Base-by-base conservation (phyloP, 2,329 filamentous ascomycete species). In the Clonostachys solani region DNA sequence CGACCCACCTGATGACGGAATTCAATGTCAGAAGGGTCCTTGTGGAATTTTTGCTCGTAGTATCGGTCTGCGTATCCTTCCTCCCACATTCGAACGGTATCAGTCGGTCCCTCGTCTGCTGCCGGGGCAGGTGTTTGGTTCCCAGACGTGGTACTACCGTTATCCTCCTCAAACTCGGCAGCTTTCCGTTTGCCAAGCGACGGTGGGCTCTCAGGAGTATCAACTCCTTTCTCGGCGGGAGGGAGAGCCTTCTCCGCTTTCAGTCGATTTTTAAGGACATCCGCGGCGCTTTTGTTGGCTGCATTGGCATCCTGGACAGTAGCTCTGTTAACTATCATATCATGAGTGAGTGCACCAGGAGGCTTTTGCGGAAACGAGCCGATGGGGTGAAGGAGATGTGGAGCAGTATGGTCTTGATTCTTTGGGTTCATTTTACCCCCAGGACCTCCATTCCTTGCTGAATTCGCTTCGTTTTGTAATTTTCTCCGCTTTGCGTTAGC, bases 21-120 rank as follows among this genome's bases (percentile, higher is more conserved):
- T 45, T 84, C 87, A 43, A 87, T 75, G 63, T 99, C 88, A 46
- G 86, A 80, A 3, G 89, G 84, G 49, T 88, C 84, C 42, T 89
- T 89, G 44, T 89, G 78, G 60, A 99, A 99, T 64, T 99, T 99
- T 64, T 96, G 90, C 63, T 96, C 87, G 62, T 99, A 99, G 66
- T 99, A 99, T 42, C 94, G 82, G 67, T 96, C 92, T 44, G 87
- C 85, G 63, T 99, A 99, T 8, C 94, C 94, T 45, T 92, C 85
- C 61, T 99, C 94, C 94, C 94, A 99, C 12, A 99, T 74, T 49
- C 86, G 83, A 45, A 99, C 88, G 16, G 85, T 89, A 61, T 99
- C 94, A 50, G 83, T 75, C 3, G 87, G 82, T 16, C 80, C 78
- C 38, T 87, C 84, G 5, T 86, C 83, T 3, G 62, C 58, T 12